A percentile compares a stretch with the other conserved stretches of the same genome.
phyloP scores from a whole-genome alignment of 163 green algal genomes.

The Prototheca cutis region DNA sequence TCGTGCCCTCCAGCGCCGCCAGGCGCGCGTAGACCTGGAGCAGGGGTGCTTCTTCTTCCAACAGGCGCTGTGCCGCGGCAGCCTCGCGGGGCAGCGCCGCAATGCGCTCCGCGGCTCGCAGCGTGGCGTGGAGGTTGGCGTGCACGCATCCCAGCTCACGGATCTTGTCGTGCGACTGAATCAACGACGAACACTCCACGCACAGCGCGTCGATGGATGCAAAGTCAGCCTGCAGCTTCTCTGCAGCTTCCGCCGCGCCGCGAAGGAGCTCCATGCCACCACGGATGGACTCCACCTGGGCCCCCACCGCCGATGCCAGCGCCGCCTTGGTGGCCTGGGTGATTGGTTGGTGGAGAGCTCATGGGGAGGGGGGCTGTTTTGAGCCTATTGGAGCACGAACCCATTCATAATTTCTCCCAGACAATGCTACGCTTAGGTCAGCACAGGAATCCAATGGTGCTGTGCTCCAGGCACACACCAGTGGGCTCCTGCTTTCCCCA shows the following conservation, averaged over 20 bases:
- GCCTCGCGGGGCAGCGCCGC: constrained; percentile 63
- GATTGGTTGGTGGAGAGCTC: no score
- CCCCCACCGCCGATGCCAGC: constrained; percentile 42
- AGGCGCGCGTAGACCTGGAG: constrained; percentile 41
- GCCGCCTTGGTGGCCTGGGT: constrained; percentile 40
- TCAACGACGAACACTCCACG: constrained; percentile 54
- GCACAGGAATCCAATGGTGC: no score
- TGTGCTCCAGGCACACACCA: no score
- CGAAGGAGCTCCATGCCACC: constrained; percentile 53
- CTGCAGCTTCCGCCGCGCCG: constrained; percentile 37
- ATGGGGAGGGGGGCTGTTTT: no score
- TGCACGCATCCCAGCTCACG: constrained; percentile 53
- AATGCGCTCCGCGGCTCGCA: constrained; percentile 68
- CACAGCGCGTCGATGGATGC: constrained; percentile 52
- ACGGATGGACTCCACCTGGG: constrained; percentile 38
- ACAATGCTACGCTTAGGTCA: no score
- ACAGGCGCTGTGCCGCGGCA: constrained; percentile 44
- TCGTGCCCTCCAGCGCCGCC: constrained; percentile 62
- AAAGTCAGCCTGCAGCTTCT: constrained; percentile 36
- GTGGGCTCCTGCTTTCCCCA: no score
- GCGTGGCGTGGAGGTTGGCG: constrained; percentile 56
- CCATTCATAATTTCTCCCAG: no score
- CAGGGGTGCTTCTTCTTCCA: constrained; percentile 30
- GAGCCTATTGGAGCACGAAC: no score
- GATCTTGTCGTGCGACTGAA: constrained; percentile 71